Evolutionary conservation across 1,139 yeast species (phyloP), one percentile per base, ranked within the genome.

Genomic region (Diutina rugosa): DNA sequence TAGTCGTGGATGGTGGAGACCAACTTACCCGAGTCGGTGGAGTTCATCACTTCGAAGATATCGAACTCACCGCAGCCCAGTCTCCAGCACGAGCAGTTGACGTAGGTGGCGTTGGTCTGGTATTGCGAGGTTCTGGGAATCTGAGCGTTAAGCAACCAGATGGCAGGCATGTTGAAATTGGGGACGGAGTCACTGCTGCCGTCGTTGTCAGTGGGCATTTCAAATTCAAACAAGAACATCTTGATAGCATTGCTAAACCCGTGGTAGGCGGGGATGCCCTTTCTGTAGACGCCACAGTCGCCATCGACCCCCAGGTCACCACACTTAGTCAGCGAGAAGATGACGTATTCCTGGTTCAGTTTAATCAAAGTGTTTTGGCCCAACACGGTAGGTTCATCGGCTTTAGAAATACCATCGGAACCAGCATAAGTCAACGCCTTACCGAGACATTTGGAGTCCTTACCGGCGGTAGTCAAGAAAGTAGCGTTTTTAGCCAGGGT

Each of bases 31-130:
- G 89, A 84, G 62, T 96, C 96, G 74, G 69, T 67, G 89, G 79
- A 63, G 63, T 66, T 81, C 68, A 71, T 72, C 52, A 74, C 74
- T 77, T 93, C 99, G 65, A 91, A 91, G 60, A 90, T 76, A 70
- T 93, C 99, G 63, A 91, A 78, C 75, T 93, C 99, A 70, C 98
- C 98, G 74, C 99, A 93, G 56, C 98, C 98, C 48, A 96, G 81
- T 62, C 82, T 69, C 99, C 99, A 93, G 78, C 98, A 93, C 32
- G 97, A 90, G 76, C 97, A 87, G 35, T 49, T 49, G 44, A 32
- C 44, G 35, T 49, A 49, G 58, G 84, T 72, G 58, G 76, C 77
- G 67, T 95, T 95, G 68, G 81, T 77, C 12, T 74, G 63, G 68
- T 91, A 93, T 74, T 93, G 97, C 59, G 87, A 71, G 57, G 97